phyloP scores from a whole-genome alignment of 495 filamentous ascomycete genomes.

The Penicillium paradoxum region DNA sequence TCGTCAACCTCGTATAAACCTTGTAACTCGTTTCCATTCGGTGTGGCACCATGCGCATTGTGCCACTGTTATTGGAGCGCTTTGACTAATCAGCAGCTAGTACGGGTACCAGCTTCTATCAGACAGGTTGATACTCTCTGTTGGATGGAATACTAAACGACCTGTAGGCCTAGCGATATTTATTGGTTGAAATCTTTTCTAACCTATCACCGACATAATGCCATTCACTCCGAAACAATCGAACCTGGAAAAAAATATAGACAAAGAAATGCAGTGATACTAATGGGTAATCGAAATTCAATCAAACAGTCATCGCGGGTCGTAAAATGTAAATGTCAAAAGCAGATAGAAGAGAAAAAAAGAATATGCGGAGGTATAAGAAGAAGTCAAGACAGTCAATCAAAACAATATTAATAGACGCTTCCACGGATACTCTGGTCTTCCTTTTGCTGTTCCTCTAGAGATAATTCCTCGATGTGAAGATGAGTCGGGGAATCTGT shows the following conservation, averaged over 20 bases:
- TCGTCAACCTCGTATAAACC: background rate
- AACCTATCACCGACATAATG: too few relatives aligned
- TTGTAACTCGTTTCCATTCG: too few relatives aligned
- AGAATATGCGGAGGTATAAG: background rate
- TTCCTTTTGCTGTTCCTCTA: conserved; percentile 26
- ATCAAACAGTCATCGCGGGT: conserved; percentile 4
- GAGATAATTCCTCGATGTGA: conserved; percentile 7
- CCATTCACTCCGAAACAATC: background rate
- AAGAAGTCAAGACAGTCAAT: background rate
- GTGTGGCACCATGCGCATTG: too few relatives aligned
- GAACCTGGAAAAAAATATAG: background rate
- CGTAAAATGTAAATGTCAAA: background rate
- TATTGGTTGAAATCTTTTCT: too few relatives aligned
- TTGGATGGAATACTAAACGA: too few relatives aligned
- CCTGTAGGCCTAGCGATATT: too few relatives aligned
- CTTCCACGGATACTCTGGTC: conserved; percentile 40
- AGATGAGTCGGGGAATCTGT: conserved; percentile 1
- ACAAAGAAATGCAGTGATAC: background rate
- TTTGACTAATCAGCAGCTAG: too few relatives aligned
- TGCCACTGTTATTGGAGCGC: too few relatives aligned
- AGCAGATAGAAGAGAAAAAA: background rate
- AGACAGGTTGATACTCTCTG: too few relatives aligned
- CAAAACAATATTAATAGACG: conserved; percentile 27
- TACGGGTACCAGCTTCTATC: too few relatives aligned
- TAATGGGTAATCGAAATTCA: conserved; percentile 2